Percentiles rank a stretch among this genome's conserved stretches.
These are phyloP conservation scores for Saitozyma podzolica DNA, from an alignment of 768 basidiomycete species.

Conservation along the genomic window DNA sequence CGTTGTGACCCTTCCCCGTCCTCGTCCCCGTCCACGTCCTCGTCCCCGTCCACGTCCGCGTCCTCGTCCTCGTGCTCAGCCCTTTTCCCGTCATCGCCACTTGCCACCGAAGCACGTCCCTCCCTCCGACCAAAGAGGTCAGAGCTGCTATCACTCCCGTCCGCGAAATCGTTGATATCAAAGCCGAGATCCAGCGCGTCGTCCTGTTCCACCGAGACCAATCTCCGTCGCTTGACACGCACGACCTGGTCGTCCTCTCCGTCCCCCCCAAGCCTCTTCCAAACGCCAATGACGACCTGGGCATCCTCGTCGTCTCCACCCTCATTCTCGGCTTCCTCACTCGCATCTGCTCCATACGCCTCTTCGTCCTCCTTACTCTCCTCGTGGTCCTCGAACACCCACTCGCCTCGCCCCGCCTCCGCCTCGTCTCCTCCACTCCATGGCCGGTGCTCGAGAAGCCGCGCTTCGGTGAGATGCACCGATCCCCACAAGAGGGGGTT, in stretches of 20 bases:
- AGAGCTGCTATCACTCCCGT: constrained; percentile 1
- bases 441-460: neutral
- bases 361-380: constrained; percentile 18
- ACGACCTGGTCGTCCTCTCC: constrained; percentile 10
- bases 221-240: constrained; percentile 5
- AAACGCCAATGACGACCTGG: constrained; percentile 10
- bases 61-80: constrained; percentile 1
- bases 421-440: neutral
- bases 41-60: neutral
- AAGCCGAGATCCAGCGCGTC: neutral
- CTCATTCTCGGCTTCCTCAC: neutral
- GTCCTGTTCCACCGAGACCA: constrained; percentile 1
- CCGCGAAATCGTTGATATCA: neutral
- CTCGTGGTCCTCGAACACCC: constrained; percentile 14
- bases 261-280: constrained; percentile 12
- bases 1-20: neutral
- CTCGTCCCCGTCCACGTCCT: neutral
- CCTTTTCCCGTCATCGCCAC: neutral
- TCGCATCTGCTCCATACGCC: neutral
- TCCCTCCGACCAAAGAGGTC: constrained; percentile 2
- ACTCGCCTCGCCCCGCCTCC: neutral
- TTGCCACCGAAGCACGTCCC: neutral
- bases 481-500: constrained; percentile 40
- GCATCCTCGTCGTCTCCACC: constrained; percentile 15
- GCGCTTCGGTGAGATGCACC: constrained; percentile 18